Evolutionary conservation across 73 alveolate species (phyloP), one percentile per base, ranked within the genome.

Genomic region (Effrenium voratum): DNA sequence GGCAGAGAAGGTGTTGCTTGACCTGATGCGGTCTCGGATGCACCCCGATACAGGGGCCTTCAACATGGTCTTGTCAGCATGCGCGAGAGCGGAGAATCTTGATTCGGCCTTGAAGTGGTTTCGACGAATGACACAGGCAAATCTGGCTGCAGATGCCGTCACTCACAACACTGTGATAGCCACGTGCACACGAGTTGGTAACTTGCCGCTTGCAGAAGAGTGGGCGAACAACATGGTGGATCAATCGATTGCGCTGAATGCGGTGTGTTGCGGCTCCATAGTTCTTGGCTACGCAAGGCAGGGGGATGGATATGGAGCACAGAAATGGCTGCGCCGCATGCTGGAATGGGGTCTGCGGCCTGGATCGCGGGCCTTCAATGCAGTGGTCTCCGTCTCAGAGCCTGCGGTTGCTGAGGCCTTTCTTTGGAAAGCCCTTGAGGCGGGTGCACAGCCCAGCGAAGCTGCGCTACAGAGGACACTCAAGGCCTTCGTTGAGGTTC

Each of bases 181-280:
- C 5, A 68, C 75, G 16, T 60, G 70, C 10, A 84, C 95, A 2
- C 95, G 95, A 15, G 95, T 84, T 26, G 84, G 84, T 2, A 87
- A 87, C 68, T 46, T 87, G 34, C 84, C 95, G 2, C 46, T 87
- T 68, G 95, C 95, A 12, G 95, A 87, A 22, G 95, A 87, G 40
- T 87, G 95, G 95, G 34, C 63, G 47, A 52, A 41, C 28, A 87
- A n/a, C 49, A 87, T 87, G 95, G 36, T 82, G 75, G 44, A 43
- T 40, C 36, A 70, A 81, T 40, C 77, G 13, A 46, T 28, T 1
- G 10, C 8, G 8, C 41, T 84, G 77, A 80, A 84, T 30, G 80
- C 38, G 19, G 80, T 84, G 4, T 46, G 80, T 57, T 84, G 93
- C 60, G 55, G 93, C 49, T 84, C 93, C 55, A 55, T 84, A 43